Base-by-base conservation (phyloP, 2,329 filamentous ascomycete genomes). In the Thermochaetoides dissita region DNA sequence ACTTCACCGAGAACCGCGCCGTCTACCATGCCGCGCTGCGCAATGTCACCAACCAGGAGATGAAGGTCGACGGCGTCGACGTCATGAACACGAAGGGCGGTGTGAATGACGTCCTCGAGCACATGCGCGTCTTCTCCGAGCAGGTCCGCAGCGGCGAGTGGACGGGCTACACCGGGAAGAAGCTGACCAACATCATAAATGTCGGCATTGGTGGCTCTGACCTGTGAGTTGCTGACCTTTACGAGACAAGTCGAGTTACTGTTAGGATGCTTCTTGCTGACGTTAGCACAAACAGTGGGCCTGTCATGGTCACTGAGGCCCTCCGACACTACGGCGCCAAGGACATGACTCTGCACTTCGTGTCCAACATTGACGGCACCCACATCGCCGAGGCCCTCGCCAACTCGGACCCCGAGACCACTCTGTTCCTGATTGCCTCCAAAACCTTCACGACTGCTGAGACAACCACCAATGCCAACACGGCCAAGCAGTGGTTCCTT, bases 371-470 rank as follows among this genome's bases (percentile, higher is more conserved):
- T 60, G 91, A 98, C 61, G 91, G 91, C 53, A 98, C 91, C 42
- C 91, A 98, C 70, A 86, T 96, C 62, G 84, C 87, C 38, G 91
- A 98, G 69, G 88, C 91, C 39, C 76, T 96, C 47, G 81, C 78
- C 59, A 67, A 79, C 56, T 94, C 89, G 7, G 79, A 98, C 63
- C 89, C 89, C 38, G 91, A 98, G 71, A 95, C 89, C 38, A 95
- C 91, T n/a, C 82, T 98, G 50, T 96, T 98, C 81, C 75, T 98
- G 54, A 78, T 98, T 55, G 91, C 91, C 44, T 96, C 89, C 65
- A 98, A 98, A 81, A 98, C 91, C 49, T 98, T 98, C 67, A 98
- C 91, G 49, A 98, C 91, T 8, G 91, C 91, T 45, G 91, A 98
- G 75, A 98, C 91, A 38, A 82, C 74, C 46, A 96, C 89, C 56